Evolutionary conservation across 768 basidiomycete species (phyloP), one percentile per base, ranked within the genome.

Genomic region (Collybia nuda): DNA sequence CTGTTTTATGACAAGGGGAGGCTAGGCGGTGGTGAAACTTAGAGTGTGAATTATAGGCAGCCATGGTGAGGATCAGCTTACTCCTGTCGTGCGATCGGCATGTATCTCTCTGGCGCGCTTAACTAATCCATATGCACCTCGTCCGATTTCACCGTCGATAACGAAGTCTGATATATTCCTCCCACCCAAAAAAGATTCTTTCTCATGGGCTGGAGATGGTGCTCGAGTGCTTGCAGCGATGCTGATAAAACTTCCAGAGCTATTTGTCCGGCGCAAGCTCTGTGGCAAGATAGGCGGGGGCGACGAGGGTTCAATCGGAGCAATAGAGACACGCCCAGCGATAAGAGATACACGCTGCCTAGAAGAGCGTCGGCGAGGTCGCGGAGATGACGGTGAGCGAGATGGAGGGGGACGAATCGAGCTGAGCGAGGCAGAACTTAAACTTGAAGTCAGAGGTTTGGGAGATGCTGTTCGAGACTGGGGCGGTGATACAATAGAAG

Each of bases 71-170:
- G 40, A 49, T 44, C 51, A 32, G 57, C 92, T 79, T 68, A 95
- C 93, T 60, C 96, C 96, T n/a, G 87, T 71, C 36, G 82, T 76
- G 5, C 90, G 91, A 65, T 91, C 86, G 6, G 75, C 60, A 32
- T 76, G 78, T 56, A 86, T 86, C 62, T 94, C 90, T 54, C 90
- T 79, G 1, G 85, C 96, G 48, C 91, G 79, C 67, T 96, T 94
- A 35, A 99, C 96, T 38, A 98, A 76, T 2, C 96, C 96, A 67
- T 98, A 98, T 9, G 96, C 96, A 8, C 95, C 96, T 50, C 92
- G 80, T 12, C 96, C 96, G 21, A 95, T 90, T 62, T 96, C 93
- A 40, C 80, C 80, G 58, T 93, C 84, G 48, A 97, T 86, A 18
- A 86, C 78, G 63, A 90, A 97, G 59, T 93, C 88, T 5, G 85